Conservation (phyloP, 441 rosid genomes). For the Gossypium davidsonii region DNA sequence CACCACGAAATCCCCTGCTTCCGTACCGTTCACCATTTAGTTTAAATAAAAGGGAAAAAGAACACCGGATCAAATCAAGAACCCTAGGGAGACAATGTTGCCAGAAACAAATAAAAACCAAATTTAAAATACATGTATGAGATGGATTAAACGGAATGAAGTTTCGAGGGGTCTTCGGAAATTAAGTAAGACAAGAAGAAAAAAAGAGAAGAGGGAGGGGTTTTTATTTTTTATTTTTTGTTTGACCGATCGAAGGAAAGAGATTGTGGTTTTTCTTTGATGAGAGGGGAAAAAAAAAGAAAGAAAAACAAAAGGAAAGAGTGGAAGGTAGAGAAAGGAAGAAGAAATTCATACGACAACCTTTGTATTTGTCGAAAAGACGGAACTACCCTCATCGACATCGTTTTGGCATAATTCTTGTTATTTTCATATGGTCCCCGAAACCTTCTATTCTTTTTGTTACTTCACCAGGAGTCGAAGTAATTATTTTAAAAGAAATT, state of each 20-base stretch:
- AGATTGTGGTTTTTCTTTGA: slow-evolving; percentile 16
- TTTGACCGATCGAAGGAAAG: not conserved
- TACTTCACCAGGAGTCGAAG: not conserved
- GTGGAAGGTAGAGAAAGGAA: not conserved
- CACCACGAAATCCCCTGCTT: slow-evolving; percentile 42
- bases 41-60: not conserved
- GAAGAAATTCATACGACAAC: not conserved
- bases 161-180: not conserved
- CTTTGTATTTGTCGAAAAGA: not conserved
- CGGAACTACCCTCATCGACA: slow-evolving; percentile 20
- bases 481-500: no score
- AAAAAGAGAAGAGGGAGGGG: slow-evolving; percentile 20
- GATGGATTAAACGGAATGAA: not conserved
- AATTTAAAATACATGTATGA: not conserved
- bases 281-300: not conserved
- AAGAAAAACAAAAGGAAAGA: not conserved
- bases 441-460: no score
- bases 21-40: slow-evolving; percentile 74
- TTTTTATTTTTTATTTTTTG: not conserved
- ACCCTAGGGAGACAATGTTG: not conserved
- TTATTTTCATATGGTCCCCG: not conserved
- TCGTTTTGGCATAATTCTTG: not conserved
- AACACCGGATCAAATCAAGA: slow-evolving; percentile 8
- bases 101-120: not conserved
- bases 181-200: not conserved